These are phyloP conservation scores for Chlamydomonas sp. DNA, from an alignment of 139 green algal genomes.

Conservation along the genomic window DNA sequence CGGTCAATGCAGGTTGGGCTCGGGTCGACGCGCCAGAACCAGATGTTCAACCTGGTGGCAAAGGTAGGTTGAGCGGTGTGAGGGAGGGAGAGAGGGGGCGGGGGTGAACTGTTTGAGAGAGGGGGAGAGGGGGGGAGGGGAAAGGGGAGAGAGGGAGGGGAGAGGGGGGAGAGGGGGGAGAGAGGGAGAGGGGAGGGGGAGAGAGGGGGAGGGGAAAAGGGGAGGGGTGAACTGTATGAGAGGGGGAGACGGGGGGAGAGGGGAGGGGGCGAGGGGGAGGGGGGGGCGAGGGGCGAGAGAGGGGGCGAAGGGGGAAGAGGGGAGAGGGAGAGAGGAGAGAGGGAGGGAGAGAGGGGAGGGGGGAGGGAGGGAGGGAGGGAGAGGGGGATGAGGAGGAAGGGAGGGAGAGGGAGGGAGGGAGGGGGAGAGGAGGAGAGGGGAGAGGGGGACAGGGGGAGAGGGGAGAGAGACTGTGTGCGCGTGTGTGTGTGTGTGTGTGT, in stretches of 20 bases:
- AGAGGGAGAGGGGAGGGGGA: neutral
- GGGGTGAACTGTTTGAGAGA: neutral
- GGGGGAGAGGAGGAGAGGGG: neutral
- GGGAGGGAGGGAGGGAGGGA: neutral
- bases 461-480: no score
- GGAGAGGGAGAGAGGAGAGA: neutral
- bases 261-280: neutral
- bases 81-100: neutral
- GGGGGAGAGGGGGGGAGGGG: neutral
- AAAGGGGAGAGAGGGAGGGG: neutral
- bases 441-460: neutral
- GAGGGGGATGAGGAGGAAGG: neutral
- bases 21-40: no score
- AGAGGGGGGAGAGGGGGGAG: neutral
- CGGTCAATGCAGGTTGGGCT: no score
- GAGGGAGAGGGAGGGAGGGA: neutral
- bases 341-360: neutral
- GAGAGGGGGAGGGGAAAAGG: neutral
- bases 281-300: neutral
- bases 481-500: no score
- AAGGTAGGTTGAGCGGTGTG: neutral
- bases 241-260: neutral
- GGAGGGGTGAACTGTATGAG: neutral
- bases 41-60: no score
- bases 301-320: neutral